Evolutionary conservation across 1,139 yeast species (phyloP).

Genomic region (Candida freyschussii): DNA sequence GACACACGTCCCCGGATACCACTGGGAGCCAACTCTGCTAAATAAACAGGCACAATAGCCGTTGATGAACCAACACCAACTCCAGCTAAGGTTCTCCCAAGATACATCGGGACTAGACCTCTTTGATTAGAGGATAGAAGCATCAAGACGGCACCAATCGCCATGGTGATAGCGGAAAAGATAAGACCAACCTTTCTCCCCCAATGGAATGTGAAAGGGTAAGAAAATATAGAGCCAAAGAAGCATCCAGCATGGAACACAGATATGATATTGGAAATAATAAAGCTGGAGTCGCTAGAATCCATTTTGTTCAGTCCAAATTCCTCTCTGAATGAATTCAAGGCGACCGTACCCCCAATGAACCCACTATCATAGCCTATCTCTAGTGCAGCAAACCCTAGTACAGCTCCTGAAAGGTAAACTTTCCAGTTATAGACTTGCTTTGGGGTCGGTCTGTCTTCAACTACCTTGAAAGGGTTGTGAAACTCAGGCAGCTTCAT

Average conservation of each 20-base stretch:
- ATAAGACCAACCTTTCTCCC: constrained; percentile 38
- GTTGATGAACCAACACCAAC: constrained; percentile 33
- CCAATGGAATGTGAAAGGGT: constrained; percentile 36
- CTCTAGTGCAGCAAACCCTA: constrained; percentile 34
- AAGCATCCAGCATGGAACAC: constrained; percentile 34
- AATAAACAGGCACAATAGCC: constrained; percentile 31
- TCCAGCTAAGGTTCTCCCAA: constrained; percentile 33
- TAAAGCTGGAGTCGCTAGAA: no score
- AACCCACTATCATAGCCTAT: constrained; percentile 42
- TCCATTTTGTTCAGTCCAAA: constrained; percentile 31
- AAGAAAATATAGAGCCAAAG: constrained; percentile 41
- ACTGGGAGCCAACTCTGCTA: constrained; percentile 25
- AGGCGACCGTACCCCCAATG: constrained; percentile 37
- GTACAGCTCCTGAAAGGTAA: constrained; percentile 26
- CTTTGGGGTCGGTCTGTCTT: constrained; percentile 18
- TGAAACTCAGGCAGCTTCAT: constrained; percentile 5
- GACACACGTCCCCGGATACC: constrained; percentile 46
- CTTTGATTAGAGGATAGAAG: constrained; percentile 29
- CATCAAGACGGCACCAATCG: constrained; percentile 32
- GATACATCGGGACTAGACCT: constrained; percentile 30
- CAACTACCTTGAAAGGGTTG: constrained; percentile 13
- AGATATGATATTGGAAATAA: constrained; percentile 28
- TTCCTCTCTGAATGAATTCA: constrained; percentile 33
- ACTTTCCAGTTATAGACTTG: constrained; percentile 25
- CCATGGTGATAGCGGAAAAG: constrained; percentile 28